phyloP scores from a whole-genome alignment of 371 early-diverging fungal species.

The Mortierella sp. region DNA sequence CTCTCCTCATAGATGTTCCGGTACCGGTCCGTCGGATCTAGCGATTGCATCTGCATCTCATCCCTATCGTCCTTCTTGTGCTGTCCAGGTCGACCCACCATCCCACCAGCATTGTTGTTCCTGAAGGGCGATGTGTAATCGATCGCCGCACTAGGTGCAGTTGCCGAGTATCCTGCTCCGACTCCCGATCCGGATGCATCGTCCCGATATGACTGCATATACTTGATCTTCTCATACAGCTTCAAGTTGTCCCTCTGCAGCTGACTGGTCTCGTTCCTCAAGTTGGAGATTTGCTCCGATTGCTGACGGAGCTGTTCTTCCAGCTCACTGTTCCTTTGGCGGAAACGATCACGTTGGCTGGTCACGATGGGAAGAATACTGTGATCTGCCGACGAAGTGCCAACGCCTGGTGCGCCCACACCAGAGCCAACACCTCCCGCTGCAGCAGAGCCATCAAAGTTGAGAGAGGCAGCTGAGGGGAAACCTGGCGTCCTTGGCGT shows the following conservation, averaged over 20 bases:
- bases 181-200: slow-evolving; percentile 41
- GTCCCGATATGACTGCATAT: slow-evolving; percentile 71
- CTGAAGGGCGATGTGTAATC: slow-evolving; percentile 50
- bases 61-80: slow-evolving; percentile 55
- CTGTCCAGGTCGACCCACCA: slow-evolving; percentile 30
- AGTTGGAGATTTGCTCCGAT: slow-evolving; percentile 72
- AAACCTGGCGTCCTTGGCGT: slow-evolving; percentile 41
- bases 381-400: slow-evolving; percentile 61
- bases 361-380: slow-evolving; percentile 87
- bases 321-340: slow-evolving; percentile 85
- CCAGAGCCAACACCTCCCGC: slow-evolving; percentile 13
- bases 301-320: slow-evolving; percentile 79
- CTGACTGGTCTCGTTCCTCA: slow-evolving; percentile 73
- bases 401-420: not conserved
- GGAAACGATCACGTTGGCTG: slow-evolving; percentile 91
- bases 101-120: slow-evolving; percentile 15
- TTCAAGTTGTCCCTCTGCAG: slow-evolving; percentile 87
- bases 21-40: slow-evolving; percentile 79
- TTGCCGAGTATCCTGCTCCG: slow-evolving; percentile 19
- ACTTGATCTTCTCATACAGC: slow-evolving; percentile 89
- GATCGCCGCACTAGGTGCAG: slow-evolving; percentile 29
- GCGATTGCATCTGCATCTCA: slow-evolving; percentile 47
- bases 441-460: slow-evolving; percentile 41
- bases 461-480: slow-evolving; percentile 51
- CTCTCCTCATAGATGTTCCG: slow-evolving; percentile 84